Conservation (phyloP, 306 rosid species). For the Rosa persica region DNA sequence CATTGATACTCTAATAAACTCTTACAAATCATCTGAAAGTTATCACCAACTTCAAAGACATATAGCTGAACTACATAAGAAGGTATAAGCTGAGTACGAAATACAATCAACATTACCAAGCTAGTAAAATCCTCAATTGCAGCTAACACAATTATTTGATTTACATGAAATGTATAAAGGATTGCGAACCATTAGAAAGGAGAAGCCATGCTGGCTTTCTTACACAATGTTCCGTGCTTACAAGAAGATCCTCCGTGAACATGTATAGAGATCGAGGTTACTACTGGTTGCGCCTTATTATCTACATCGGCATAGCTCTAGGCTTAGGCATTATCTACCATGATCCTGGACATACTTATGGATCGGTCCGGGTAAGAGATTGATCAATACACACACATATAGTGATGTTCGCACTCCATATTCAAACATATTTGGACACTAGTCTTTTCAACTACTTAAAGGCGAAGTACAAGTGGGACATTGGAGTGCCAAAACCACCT, state of each 20-base stretch:
- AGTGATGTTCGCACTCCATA: background rate
- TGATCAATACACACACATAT: background rate
- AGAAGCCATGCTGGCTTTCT: constrained; percentile 46
- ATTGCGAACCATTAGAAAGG: constrained; percentile 23
- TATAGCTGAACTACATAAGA: constrained; percentile 34
- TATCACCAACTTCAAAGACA: constrained; percentile 36
- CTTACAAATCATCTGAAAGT: constrained; percentile 39
- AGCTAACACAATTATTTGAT: background rate
- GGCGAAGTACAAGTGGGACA: too few relatives aligned
- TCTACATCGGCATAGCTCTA: constrained; percentile 33
- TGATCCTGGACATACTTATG: constrained; percentile 25
- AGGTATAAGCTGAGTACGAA: constrained; percentile 28
- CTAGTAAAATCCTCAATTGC: background rate
- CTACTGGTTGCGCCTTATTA: constrained; percentile 58
- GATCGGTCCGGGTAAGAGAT: constrained; percentile 47
- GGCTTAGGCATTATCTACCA: constrained; percentile 48
- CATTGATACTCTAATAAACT: constrained; percentile 36
- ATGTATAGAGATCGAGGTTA: constrained; percentile 67
- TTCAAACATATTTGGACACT: too few relatives aligned
- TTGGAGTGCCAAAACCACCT: too few relatives aligned
- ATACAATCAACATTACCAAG: background rate
- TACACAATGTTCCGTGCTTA: constrained; percentile 46
- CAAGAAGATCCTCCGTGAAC: constrained; percentile 56
- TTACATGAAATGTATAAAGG: constrained; percentile 28
- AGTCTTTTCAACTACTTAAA: too few relatives aligned